Conservation (phyloP, 345 rosid genomes). For the Punica granatum region DNA sequence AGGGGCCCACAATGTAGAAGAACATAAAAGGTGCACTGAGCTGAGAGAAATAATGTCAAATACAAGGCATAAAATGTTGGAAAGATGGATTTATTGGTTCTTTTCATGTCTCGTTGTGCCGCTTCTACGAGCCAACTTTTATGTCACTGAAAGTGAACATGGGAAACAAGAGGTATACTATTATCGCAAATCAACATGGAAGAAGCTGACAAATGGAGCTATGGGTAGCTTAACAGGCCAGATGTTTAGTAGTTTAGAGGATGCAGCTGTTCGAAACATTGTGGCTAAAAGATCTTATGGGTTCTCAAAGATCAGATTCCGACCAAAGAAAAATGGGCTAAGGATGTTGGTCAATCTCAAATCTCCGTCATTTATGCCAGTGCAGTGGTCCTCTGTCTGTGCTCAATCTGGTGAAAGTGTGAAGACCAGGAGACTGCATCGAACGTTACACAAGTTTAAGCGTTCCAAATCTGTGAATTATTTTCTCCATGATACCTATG, state of each 20-base stretch:
- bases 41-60: constrained; percentile 17
- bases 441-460: constrained; percentile 6
- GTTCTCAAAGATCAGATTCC: constrained; percentile 61
- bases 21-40: constrained; percentile 14
- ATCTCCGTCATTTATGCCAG: constrained; percentile 36
- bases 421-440: constrained; percentile 4
- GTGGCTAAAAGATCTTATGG: constrained; percentile 33
- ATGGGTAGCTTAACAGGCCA: constrained; percentile 29
- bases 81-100: constrained; percentile 78
- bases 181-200: constrained; percentile 66
- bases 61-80: constrained; percentile 38
- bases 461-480: constrained; percentile 36
- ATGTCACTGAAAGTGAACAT: constrained; percentile 69
- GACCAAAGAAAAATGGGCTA: constrained; percentile 57
- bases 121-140: constrained; percentile 62
- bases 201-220: constrained; percentile 33
- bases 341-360: constrained; percentile 68
- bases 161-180: constrained; percentile 52
- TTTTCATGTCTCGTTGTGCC: constrained; percentile 60
- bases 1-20: constrained; percentile 13
- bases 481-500: constrained; percentile 55
- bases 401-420: constrained; percentile 9
- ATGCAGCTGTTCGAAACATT: constrained; percentile 31
- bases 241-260: constrained; percentile 32
- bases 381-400: constrained; percentile 10